A percentile compares a stretch with the other conserved stretches of the same genome.
These are phyloP conservation scores for Schwanniomyces occidentalis DNA, from an alignment of 805 yeast species.

Conservation along the genomic window DNA sequence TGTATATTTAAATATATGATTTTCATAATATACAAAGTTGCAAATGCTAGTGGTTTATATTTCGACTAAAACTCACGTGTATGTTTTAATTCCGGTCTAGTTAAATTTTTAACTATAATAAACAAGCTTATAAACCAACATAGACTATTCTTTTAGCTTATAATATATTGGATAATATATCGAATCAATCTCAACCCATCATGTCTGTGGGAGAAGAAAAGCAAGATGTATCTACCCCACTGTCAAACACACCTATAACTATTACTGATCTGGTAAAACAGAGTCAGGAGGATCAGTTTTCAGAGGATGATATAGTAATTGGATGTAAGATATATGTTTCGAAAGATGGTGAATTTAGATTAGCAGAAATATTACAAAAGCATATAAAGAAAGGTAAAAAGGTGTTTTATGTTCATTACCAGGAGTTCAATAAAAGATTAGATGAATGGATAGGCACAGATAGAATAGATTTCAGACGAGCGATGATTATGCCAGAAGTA, in stretches of 20 bases:
- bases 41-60: too few relatives aligned
- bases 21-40: too few relatives aligned
- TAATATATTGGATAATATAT: too few relatives aligned
- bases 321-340: conserved; percentile 83
- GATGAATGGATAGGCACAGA: conserved; percentile 90
- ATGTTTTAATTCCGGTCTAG: too few relatives aligned
- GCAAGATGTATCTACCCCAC: conserved; percentile 9
- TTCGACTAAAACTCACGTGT: too few relatives aligned
- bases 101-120: too few relatives aligned
- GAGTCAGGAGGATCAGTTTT: conserved; percentile 15
- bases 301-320: conserved; percentile 53
- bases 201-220: conserved; percentile 13
- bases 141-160: too few relatives aligned
- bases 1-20: too few relatives aligned
- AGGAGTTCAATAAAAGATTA: conserved; percentile 89
- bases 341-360: conserved; percentile 76
- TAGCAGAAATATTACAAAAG: conserved; percentile 82
- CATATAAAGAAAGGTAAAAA: conserved; percentile 74
- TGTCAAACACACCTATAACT: conserved; percentile 11
- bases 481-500: conserved; percentile 70
- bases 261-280: conserved; percentile 9
- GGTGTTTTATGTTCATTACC: conserved; percentile 90
- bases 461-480: conserved; percentile 69
- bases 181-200: too few relatives aligned
- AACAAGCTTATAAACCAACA: too few relatives aligned